phyloP scores from a whole-genome alignment of 805 yeast species.

The Saturnispora serradocipensis region DNA sequence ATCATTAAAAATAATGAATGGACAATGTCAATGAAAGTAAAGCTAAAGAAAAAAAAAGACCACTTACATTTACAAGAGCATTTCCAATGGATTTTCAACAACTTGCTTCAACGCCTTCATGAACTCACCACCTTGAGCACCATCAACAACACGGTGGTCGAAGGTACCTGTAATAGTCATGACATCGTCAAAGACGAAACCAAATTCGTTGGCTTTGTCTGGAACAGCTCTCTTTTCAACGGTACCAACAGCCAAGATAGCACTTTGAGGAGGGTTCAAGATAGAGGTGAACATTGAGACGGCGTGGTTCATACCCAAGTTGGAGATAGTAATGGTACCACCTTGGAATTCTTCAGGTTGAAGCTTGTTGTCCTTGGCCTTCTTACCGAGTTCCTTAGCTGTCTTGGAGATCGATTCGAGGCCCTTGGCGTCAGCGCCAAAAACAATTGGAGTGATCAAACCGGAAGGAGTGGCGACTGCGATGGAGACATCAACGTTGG shows the following conservation, averaged over 20 bases:
- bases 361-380: conserved; percentile 91
- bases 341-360: conserved; percentile 98
- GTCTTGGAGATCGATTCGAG: conserved; percentile 70
- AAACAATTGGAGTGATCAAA: conserved; percentile 90
- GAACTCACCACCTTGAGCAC: conserved; percentile 96
- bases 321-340: conserved; percentile 96
- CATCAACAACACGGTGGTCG: conserved; percentile 95
- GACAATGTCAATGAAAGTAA: neutral
- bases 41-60: neutral
- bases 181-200: conserved; percentile 85
- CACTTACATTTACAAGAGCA: conserved; percentile 53
- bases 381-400: conserved; percentile 88
- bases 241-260: conserved; percentile 92
- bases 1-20: neutral
- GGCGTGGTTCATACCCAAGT: conserved; percentile 97
- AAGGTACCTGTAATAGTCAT: conserved; percentile 92
- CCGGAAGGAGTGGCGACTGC: conserved; percentile 99
- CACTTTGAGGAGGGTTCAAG: conserved; percentile 94
- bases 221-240: conserved; percentile 87
- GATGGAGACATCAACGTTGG: conserved; percentile 89
- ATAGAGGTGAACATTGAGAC: conserved; percentile 90
- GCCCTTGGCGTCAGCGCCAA: conserved; percentile 82
- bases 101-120: conserved; percentile 86
- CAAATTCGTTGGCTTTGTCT: conserved; percentile 82
- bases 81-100: conserved; percentile 92